phyloP scores from a whole-genome alignment of 164 flowering plant genomes.

The Paratinospora sagittata region DNA sequence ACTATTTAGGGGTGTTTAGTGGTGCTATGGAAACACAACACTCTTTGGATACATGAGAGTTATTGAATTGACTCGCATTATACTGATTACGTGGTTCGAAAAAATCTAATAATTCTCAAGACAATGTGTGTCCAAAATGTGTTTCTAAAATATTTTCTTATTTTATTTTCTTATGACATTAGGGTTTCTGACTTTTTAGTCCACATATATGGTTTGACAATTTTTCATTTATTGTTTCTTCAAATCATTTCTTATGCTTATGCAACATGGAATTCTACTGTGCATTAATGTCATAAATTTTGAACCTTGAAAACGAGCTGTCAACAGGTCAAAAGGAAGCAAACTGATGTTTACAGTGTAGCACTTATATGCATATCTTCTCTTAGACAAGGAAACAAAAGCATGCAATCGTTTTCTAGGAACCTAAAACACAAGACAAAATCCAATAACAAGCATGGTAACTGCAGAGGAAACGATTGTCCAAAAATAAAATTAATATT shows the following conservation, averaged over 20 bases:
- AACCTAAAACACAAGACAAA: background rate
- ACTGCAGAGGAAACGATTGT: background rate
- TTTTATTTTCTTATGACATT: no score
- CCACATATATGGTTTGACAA: no score
- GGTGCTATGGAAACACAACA: no score
- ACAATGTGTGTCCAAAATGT: no score
- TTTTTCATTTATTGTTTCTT: no score
- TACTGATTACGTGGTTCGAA: no score
- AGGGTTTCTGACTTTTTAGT: no score
- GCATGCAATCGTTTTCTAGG: background rate
- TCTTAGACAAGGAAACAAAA: background rate
- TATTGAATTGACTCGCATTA: no score
- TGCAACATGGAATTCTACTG: background rate
- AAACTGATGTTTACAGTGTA: background rate
- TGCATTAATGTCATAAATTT: background rate
- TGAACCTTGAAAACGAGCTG: background rate
- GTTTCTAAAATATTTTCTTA: no score
- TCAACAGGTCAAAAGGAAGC: slow-evolving; percentile 8
- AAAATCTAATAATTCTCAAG: no score
- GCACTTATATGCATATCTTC: background rate
- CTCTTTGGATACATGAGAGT: no score
- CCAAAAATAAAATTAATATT: background rate
- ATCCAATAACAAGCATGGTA: background rate
- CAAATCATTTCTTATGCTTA: background rate
- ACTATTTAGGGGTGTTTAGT: no score